These are phyloP conservation scores for Plasmodium inui DNA, from an alignment of 169 alveolate genomes.

Conservation along the genomic window DNA sequence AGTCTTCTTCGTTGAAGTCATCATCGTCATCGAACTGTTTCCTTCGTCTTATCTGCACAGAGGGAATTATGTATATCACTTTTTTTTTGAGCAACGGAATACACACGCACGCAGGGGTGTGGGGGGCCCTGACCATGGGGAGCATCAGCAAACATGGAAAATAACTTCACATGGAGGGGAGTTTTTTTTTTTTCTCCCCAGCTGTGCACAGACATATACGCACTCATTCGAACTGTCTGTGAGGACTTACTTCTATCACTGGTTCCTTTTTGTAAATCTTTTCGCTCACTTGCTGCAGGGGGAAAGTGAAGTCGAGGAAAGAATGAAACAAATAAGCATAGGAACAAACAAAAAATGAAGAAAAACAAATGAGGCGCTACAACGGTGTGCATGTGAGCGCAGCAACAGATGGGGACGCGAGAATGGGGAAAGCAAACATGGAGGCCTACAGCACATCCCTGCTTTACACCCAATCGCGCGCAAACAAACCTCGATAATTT, in stretches of 20 bases:
- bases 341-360: background rate
- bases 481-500: constrained; percentile 68
- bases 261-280: constrained; percentile 59
- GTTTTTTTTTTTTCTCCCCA: background rate
- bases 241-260: constrained; percentile 43
- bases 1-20: constrained; percentile 74
- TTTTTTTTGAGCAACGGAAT: background rate
- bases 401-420: background rate
- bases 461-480: background rate
- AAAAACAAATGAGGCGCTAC: background rate
- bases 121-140: background rate
- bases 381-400: background rate
- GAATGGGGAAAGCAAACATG: background rate
- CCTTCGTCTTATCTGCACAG: constrained; percentile 66
- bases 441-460: background rate
- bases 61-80: background rate
- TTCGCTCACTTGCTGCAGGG: constrained; percentile 62
- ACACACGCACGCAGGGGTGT: background rate
- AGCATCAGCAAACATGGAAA: background rate
- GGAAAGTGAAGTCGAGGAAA: background rate
- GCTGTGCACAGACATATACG: background rate
- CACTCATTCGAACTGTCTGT: background rate
- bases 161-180: background rate
- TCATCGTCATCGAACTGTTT: constrained; percentile 76
- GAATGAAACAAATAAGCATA: background rate